Base-by-base conservation (phyloP, 2,329 filamentous ascomycete species). In the Pseudogymnoascus sp. region DNA sequence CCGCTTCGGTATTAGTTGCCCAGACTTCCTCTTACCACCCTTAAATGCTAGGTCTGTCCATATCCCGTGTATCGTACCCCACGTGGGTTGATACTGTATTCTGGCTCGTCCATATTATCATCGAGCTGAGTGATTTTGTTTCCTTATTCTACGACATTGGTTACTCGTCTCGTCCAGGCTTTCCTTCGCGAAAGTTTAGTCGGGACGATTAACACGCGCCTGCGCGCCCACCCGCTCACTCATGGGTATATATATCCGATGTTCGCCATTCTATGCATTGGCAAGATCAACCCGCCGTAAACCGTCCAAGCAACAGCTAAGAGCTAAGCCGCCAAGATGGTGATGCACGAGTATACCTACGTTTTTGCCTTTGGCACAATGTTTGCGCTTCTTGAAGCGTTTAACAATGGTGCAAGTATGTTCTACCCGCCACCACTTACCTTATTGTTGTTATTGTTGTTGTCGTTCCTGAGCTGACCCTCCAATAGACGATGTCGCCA, bases 401-500 rank as follows among this genome's bases (percentile, higher is more conserved):
- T 79, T 79, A 85, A 85, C 72, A 85, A 85, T 67, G 83, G 83
- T 79, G 73, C 73, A 66, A 64, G 75, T 69, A 60, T 65, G 65
- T 60, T 54, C 3, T 61, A 11, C 28, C 31, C 10, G 31, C 31
- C n/a, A 7, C 31, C 8, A 41, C 31, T 23, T 11, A 8, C 4
- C 31, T 34, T 11, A 13, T 34, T 13, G 10, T 5, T 13, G 11
- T 34, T 31, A 7, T 10, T 34, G 31, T 34, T 23, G 45, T 6
- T 43, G 3, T 45, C 11, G 3, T 8, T 60, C 62, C 16, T 63
- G 21, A 36, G 10, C 31, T 60, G 25, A 37, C 25, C 6, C 19
- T 51, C 14, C 6, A 14, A 34, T 57, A 88, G 86, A 92, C 76
- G 90, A 93, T 88, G 90, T 93, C 64, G 90, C 90, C 73, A 93